phyloP scores from a whole-genome alignment of 2,329 filamentous ascomycete species.

The Metarhizium brunneum region DNA sequence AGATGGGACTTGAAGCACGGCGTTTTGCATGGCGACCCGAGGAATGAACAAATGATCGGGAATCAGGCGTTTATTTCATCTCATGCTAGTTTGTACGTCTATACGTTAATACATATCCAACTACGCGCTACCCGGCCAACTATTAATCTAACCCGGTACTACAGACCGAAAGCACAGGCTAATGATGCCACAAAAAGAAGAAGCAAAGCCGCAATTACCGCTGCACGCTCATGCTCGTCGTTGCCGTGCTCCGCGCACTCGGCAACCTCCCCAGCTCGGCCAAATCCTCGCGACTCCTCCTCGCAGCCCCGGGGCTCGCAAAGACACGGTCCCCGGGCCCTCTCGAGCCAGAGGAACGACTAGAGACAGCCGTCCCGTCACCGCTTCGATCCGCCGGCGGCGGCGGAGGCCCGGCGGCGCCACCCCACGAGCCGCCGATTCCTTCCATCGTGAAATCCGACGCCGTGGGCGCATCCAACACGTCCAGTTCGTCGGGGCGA shows the following conservation, averaged over 20 bases:
- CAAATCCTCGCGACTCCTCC: conserved; percentile 25
- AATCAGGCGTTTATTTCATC: background rate
- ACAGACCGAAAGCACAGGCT: too few species aligned
- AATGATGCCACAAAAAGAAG: too few species aligned
- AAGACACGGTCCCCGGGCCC: conserved; percentile 12
- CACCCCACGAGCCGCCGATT: conserved; percentile 54
- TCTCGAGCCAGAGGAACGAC: conserved; percentile 3
- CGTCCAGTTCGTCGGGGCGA: conserved; percentile 46
- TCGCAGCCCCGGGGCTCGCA: conserved; percentile 16
- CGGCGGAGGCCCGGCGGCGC: background rate
- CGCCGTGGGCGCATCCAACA: conserved; percentile 65
- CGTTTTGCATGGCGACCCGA: background rate
- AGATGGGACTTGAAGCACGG: background rate
- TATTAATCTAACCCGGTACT: too few species aligned
- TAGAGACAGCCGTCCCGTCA: conserved; percentile 9
- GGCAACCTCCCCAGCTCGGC: conserved; percentile 23
- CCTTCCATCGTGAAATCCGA: conserved; percentile 69
- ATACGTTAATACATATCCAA: too few species aligned
- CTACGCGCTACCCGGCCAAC: too few species aligned
- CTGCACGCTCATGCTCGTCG: conserved; percentile 17
- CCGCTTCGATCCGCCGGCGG: conserved; percentile 7
- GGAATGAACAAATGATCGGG: background rate
- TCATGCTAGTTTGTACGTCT: background rate
- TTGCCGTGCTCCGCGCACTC: conserved; percentile 20
- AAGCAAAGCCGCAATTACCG: background rate